These are phyloP conservation scores for Daldinia vernicosa DNA, from an alignment of 495 filamentous ascomycete species.

Conservation along the genomic window DNA sequence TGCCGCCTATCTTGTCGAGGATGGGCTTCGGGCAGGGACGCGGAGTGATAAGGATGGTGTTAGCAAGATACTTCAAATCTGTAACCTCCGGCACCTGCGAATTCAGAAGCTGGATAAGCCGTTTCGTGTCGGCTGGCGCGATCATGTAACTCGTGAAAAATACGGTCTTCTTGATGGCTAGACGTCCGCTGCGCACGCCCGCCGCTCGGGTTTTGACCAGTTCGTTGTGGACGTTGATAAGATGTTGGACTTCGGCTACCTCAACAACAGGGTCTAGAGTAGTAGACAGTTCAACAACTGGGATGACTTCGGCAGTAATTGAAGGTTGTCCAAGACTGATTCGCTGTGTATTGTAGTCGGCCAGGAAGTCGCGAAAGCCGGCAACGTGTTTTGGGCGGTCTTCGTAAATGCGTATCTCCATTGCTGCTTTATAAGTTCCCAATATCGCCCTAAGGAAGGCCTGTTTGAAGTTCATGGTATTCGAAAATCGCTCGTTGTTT, in stretches of 20 bases:
- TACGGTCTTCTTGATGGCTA: constrained; percentile 83
- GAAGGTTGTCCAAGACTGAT: constrained; percentile 60
- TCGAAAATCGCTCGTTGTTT: constrained; percentile 74
- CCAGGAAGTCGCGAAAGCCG: constrained; percentile 83
- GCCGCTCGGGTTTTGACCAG: constrained; percentile 50
- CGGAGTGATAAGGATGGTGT: constrained; percentile 88
- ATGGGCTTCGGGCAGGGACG: constrained; percentile 72
- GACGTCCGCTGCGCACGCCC: constrained; percentile 47
- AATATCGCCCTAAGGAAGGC: constrained; percentile 79
- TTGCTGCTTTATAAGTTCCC: constrained; percentile 81
- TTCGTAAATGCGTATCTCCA: constrained; percentile 79
- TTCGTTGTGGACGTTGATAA: constrained; percentile 87
- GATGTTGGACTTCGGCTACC: constrained; percentile 82
- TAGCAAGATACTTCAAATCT: constrained; percentile 84
- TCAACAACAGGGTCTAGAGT: constrained; percentile 86
- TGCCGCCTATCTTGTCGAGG: constrained; percentile 82
- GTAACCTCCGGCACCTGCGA: constrained; percentile 64
- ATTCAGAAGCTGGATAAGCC: constrained; percentile 71
- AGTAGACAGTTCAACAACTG: constrained; percentile 78
- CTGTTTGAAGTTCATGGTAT: constrained; percentile 90
- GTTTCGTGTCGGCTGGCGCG: constrained; percentile 70
- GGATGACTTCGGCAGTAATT: constrained; percentile 82
- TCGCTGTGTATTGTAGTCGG: constrained; percentile 69
- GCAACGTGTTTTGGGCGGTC: constrained; percentile 71
- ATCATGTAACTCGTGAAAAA: constrained; percentile 97